Evolutionary conservation across 208 protist genomes (phyloP).

Genomic region (Trypanosoma conorhini): DNA sequence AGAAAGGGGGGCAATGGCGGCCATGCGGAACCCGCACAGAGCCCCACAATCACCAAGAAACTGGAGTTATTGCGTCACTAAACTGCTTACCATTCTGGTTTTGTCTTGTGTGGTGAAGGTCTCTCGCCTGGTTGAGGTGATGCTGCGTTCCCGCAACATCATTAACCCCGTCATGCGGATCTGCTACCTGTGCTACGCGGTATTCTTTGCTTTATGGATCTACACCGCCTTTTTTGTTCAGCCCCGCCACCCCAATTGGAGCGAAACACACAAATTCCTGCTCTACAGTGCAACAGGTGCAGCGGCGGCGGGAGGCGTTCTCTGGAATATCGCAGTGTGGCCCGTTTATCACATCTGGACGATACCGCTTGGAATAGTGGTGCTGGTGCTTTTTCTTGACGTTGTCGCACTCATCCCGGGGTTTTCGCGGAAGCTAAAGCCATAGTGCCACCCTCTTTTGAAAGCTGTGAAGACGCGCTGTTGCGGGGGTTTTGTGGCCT

Average conservation of each 20-base stretch:
- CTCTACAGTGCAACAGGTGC: constrained; percentile 44
- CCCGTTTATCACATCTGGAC: constrained; percentile 61
- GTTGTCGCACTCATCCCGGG: constrained; percentile 22
- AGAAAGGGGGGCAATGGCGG: neutral
- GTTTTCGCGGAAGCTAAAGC: constrained; percentile 21
- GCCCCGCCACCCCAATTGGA: constrained; percentile 61
- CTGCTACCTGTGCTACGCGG: constrained; percentile 43
- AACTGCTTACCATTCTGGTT: constrained; percentile 11
- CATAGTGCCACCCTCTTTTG: neutral
- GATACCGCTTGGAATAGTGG: constrained; percentile 39
- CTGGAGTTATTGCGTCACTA: constrained; percentile 17
- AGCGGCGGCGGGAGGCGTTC: constrained; percentile 31
- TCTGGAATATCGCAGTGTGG: constrained; percentile 80
- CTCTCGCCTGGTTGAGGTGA: constrained; percentile 47
- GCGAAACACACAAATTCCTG: constrained; percentile 55
- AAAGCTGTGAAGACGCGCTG: neutral
- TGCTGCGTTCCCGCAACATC: constrained; percentile 45
- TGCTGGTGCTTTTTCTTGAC: constrained; percentile 22
- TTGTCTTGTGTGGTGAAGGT: constrained; percentile 11
- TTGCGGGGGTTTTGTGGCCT: neutral
- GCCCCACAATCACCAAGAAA: neutral
- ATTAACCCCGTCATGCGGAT: constrained; percentile 43
- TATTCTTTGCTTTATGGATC: constrained; percentile 72
- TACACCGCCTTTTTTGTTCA: constrained; percentile 59
- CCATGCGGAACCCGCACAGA: constrained; percentile 7